Evolutionary conservation across 139 green algal species (phyloP).

Genomic region (Chlorella sorokiniana): DNA sequence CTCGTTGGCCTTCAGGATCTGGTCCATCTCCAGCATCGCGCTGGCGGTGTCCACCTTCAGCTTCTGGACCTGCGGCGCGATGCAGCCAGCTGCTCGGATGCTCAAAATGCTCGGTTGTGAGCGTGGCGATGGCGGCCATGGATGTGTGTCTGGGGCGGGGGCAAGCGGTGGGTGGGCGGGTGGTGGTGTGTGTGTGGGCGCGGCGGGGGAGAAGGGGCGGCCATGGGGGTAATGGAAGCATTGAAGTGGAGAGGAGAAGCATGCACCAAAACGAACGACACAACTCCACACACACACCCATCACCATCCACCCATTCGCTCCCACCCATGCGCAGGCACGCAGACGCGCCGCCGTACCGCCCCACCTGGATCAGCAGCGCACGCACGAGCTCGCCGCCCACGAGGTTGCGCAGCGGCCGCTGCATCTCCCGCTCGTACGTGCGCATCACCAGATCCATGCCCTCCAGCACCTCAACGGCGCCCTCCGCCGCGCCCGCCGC

Average conservation of each 20-base stretch:
- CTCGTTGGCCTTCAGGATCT: constrained; percentile 91
- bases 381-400: constrained; percentile 77
- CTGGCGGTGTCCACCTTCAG: constrained; percentile 90
- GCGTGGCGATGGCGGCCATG: too few relatives aligned
- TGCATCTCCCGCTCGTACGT: constrained; percentile 86
- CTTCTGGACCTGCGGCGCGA: constrained; percentile 78
- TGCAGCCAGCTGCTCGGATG: not conserved
- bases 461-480: constrained; percentile 32
- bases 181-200: too few relatives aligned
- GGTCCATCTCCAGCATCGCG: constrained; percentile 95
- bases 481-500: not conserved
- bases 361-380: constrained; percentile 83
- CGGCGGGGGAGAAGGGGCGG: too few relatives aligned
- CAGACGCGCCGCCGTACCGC: not conserved
- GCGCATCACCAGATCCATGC: constrained; percentile 79
- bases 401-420: constrained; percentile 70
- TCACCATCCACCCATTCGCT: too few relatives aligned
- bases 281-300: not conserved
- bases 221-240: too few relatives aligned
- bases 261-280: too few relatives aligned
- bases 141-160: too few relatives aligned
- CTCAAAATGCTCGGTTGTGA: too few relatives aligned
- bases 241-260: too few relatives aligned
- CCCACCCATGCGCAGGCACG: too few relatives aligned
- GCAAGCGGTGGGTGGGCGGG: too few relatives aligned